phyloP scores from a whole-genome alignment of 345 rosid species.

The Syzygium aromaticum region DNA sequence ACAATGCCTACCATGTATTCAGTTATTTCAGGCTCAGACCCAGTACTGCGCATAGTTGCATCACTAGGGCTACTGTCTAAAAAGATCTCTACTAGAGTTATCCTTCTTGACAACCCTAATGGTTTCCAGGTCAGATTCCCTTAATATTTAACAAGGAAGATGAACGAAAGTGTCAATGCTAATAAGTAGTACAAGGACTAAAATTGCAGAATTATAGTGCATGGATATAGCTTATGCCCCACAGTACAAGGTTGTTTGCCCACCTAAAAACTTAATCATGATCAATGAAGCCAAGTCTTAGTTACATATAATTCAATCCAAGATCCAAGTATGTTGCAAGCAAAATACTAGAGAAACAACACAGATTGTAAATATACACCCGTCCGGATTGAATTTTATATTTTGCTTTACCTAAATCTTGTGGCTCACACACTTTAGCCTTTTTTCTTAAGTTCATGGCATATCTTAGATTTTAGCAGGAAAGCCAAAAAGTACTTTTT shows the following conservation, averaged over 20 bases:
- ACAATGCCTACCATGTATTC: not conserved
- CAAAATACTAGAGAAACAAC: not conserved
- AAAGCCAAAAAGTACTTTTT: not conserved
- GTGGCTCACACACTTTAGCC: not conserved
- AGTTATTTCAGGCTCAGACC: not conserved
- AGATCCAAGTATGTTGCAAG: not conserved
- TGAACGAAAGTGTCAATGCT: not conserved
- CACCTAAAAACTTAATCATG: not conserved
- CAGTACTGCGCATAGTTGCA: not conserved
- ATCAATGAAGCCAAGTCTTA: not conserved
- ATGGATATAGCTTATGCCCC: not conserved
- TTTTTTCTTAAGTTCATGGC: not conserved
- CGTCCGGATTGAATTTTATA: not conserved
- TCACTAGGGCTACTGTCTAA: not conserved
- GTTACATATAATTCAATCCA: not conserved
- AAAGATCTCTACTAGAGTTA: not conserved
- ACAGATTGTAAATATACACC: not conserved
- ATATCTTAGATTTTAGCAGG: not conserved
- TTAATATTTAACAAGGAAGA: not conserved
- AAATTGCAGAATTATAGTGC: not conserved
- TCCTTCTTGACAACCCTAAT: not conserved
- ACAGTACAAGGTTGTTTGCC: not conserved
- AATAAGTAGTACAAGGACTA: not conserved
- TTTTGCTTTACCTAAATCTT: not conserved
- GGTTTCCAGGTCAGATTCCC: not conserved